These are phyloP conservation scores for Exophiala aquamarina DNA, from an alignment of 2,329 filamentous ascomycete genomes.

Conservation along the genomic window DNA sequence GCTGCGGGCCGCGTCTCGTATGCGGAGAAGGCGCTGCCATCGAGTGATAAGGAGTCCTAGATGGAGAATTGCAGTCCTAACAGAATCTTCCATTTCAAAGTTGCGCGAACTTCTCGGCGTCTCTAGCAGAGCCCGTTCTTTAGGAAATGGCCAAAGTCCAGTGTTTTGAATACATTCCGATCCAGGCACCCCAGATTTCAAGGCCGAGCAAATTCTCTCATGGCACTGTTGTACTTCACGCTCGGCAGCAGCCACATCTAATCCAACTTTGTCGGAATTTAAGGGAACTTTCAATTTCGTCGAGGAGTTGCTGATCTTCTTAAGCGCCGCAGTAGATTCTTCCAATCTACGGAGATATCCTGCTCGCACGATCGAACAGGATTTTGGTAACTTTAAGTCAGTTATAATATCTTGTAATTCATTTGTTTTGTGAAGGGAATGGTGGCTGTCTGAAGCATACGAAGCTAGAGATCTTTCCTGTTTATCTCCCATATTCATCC, in stretches of 20 bases:
- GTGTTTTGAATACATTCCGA: constrained; percentile 1
- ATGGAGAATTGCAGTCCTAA: constrained; percentile 26
- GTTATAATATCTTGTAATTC: no score
- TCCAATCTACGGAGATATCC: constrained; percentile 6
- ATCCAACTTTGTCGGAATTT: no score
- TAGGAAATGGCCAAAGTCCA: constrained; percentile 8
- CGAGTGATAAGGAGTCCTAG: constrained; percentile 32
- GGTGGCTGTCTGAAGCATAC: no score
- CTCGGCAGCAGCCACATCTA: no score
- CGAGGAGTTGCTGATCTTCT: no score
- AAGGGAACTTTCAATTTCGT: no score
- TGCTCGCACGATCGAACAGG: constrained; percentile 5
- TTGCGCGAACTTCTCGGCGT: constrained; percentile 2
- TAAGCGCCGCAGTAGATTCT: constrained; percentile 7
- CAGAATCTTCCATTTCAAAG: constrained; percentile 5
- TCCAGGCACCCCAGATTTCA: constrained; percentile 8
- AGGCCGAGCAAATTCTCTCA: background rate
- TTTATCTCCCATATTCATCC: no score
- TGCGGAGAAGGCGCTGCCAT: constrained; percentile 32
- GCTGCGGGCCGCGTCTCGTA: constrained; percentile 17
- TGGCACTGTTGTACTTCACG: no score
- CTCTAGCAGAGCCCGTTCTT: constrained; percentile 1
- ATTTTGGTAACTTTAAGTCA: constrained; percentile 1
- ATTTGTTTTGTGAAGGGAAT: no score
- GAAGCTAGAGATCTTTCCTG: no score